Base-by-base conservation (phyloP, 768 basidiomycete genomes). In the Phylloporus sp. region DNA sequence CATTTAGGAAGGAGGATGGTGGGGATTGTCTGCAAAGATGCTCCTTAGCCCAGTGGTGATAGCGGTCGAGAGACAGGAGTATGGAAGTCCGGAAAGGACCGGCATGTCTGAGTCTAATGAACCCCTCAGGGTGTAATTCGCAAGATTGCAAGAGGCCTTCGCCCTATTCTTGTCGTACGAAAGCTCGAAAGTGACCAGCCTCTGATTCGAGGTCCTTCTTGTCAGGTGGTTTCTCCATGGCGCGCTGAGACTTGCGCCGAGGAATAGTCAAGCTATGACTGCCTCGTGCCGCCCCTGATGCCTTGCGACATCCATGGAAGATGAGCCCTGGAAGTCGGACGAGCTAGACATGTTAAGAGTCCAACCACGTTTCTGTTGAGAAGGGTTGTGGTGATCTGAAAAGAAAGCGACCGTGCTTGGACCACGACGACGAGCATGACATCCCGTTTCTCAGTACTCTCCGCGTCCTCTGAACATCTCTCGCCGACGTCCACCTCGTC, bases 381-480 rank as follows among this genome's bases (percentile, higher is more conserved):
- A n/a, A n/a, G n/a, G n/a, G n/a, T n/a, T n/a, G n/a, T n/a, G n/a
- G n/a, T n/a, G n/a, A n/a, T n/a, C n/a, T n/a, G n/a, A n/a, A n/a
- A n/a, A n/a, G n/a, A n/a, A n/a, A n/a, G n/a, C n/a, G n/a, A n/a
- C n/a, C n/a, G n/a, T n/a, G 18, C 42, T 41, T 40, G 20, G 2
- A 26, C 28, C 12, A 45, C 16, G 54, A 70, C 35, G 82, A 79
- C 70, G 59, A 46, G 77, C 34, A 81, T 85, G 71, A 80, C 82
- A 68, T 77, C 85, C 48, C 80, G 86, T 29, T 80, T 86, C 50
- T 87, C 86, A 13, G 79, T 82, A 38, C 74, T 87, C 46, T 86
- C 86, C 22, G 79, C 71, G 16, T 79, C 75, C 7, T 73, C 75
- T 1, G 78, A 78, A 23, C 68, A 73, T 50, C 67, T 74, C 39